phyloP scores from a whole-genome alignment of 2,329 filamentous ascomycete genomes.

The Plectosphaerella cucumerina region DNA sequence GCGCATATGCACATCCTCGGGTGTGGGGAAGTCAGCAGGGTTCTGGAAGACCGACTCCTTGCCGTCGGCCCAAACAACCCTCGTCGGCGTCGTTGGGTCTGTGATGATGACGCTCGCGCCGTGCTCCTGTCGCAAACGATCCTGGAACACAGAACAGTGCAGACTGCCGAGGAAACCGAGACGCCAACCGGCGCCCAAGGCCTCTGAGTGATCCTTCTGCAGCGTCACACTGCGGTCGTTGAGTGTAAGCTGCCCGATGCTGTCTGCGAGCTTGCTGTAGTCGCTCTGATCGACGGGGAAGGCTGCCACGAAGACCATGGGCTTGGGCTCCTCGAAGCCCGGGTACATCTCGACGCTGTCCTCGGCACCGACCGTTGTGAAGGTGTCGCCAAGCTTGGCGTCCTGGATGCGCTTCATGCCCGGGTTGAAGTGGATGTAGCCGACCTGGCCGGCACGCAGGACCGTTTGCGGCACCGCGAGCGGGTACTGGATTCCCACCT shows the following conservation, averaged over 20 bases:
- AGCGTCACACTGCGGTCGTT: constrained; percentile 95
- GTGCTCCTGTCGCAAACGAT: constrained; percentile 89
- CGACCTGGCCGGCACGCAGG: constrained; percentile 87
- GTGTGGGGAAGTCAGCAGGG: constrained; percentile 81
- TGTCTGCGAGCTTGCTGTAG: constrained; percentile 83
- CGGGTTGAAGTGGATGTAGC: constrained; percentile 95
- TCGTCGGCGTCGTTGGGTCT: constrained; percentile 90
- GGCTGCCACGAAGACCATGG: constrained; percentile 97
- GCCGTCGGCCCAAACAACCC: constrained; percentile 75
- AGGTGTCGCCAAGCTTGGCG: constrained; percentile 93
- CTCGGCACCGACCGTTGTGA: constrained; percentile 76
- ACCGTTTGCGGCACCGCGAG: constrained; percentile 75
- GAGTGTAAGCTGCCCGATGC: constrained; percentile 86
- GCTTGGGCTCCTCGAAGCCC: constrained; percentile 94
- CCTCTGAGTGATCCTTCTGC: constrained; percentile 91
- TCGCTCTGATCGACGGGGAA: constrained; percentile 91
- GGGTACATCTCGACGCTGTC: constrained; percentile 74
- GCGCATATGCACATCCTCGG: constrained; percentile 42
- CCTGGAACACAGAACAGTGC: constrained; percentile 98
- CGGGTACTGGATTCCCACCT: constrained; percentile 96
- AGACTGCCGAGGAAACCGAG: constrained; percentile 93
- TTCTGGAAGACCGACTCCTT: constrained; percentile 76
- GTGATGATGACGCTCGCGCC: constrained; percentile 95
- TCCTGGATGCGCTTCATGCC: constrained; percentile 97
- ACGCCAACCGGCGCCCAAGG: constrained; percentile 88